These are phyloP conservation scores for Metschnikowia matae DNA, from an alignment of 805 yeast species.

Conservation along the genomic window DNA sequence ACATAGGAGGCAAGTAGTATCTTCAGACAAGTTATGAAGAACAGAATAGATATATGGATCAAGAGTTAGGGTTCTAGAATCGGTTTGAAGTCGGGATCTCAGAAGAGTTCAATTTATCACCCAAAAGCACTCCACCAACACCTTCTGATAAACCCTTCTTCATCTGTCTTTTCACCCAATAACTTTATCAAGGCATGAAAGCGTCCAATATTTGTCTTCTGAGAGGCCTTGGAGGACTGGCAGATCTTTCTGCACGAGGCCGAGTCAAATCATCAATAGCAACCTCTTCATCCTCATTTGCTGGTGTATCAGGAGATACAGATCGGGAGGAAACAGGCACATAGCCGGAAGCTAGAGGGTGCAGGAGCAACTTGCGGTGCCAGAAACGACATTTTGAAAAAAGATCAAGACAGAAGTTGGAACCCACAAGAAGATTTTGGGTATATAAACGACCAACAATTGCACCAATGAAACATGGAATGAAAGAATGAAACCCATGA, in stretches of 20 bases:
- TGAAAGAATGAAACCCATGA: slow-evolving; percentile 36
- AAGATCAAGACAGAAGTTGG: slow-evolving; percentile 13
- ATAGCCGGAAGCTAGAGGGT: background rate
- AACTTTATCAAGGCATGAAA: slow-evolving; percentile 25
- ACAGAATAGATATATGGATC: no score
- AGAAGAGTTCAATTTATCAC: no score
- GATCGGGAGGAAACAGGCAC: background rate
- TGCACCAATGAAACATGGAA: slow-evolving; percentile 40
- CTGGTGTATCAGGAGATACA: slow-evolving; percentile 6
- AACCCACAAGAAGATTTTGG: slow-evolving; percentile 43
- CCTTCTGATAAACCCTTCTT: no score
- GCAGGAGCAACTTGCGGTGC: background rate
- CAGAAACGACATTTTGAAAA: background rate
- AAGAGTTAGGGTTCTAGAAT: no score
- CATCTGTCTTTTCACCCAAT: no score
- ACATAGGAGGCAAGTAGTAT: no score
- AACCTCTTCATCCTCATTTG: slow-evolving; percentile 21
- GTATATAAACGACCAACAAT: slow-evolving; percentile 42
- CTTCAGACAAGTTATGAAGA: no score
- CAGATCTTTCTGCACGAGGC: slow-evolving; percentile 32
- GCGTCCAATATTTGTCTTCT: slow-evolving; percentile 60
- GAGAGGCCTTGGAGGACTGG: slow-evolving; percentile 58
- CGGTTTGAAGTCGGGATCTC: no score
- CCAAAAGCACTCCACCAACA: no score
- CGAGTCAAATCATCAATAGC: slow-evolving; percentile 18